Percentiles rank a stretch among this genome's conserved stretches.
phyloP scores from a whole-genome alignment of 306 rosid species.

The Calophaca sinica region DNA sequence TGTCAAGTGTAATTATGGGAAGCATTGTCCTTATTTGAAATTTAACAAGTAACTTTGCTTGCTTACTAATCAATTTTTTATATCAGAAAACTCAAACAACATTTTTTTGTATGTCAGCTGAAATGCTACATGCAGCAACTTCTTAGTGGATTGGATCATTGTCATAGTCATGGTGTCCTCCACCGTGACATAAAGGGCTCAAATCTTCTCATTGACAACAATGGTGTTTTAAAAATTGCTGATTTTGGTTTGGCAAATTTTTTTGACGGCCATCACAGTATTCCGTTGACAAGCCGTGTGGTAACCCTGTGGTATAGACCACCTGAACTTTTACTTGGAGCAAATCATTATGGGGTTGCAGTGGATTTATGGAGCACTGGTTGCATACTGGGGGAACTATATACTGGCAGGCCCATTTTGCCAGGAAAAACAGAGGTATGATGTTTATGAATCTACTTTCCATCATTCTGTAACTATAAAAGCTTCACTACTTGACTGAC shows the following conservation, averaged over 20 bases:
- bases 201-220: conserved; percentile 86
- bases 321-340: conserved; percentile 98
- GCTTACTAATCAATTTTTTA: conserved; percentile 23
- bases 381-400: conserved; percentile 95
- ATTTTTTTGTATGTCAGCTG: conserved; percentile 54
- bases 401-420: conserved; percentile 89
- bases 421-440: conserved; percentile 99
- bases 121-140: conserved; percentile 98
- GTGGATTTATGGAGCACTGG: conserved; percentile 98
- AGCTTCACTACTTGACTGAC: conserved; percentile 13
- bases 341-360: conserved; percentile 88
- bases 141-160: conserved; percentile 87
- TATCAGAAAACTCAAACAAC: conserved; percentile 36
- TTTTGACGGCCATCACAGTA: conserved; percentile 70
- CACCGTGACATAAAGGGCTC: conserved; percentile 99
- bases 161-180: conserved; percentile 87
- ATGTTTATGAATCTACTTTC: conserved; percentile 25
- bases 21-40: conserved; percentile 8
- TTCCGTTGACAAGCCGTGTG: conserved; percentile 89
- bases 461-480: conserved; percentile 26
- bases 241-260: conserved; percentile 96
- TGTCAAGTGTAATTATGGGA: neutral
- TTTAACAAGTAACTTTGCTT: neutral
- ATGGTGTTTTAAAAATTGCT: conserved; percentile 87
- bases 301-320: conserved; percentile 99